Conservation (phyloP, 495 filamentous ascomycete genomes). For the Podospora bellae-mahoneyi region DNA sequence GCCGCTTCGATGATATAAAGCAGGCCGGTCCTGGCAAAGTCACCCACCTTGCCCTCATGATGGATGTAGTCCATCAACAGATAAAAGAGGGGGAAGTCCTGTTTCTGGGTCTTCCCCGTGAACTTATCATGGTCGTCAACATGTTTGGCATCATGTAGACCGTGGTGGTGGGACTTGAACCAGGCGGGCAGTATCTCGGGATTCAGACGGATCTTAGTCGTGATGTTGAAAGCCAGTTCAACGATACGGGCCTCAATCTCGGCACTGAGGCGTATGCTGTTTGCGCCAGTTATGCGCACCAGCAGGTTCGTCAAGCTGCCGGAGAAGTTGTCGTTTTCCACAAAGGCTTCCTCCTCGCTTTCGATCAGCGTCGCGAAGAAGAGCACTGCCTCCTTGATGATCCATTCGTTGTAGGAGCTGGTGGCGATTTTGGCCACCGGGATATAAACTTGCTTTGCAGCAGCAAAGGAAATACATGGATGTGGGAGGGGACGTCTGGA, state of each 20-base stretch:
- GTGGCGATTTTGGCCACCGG: slow-evolving; percentile 81
- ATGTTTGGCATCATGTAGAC: slow-evolving; percentile 44
- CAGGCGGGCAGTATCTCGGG: slow-evolving; percentile 81
- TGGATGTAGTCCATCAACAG: slow-evolving; percentile 94
- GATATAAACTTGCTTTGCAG: slow-evolving; percentile 80
- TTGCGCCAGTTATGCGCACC: slow-evolving; percentile 59
- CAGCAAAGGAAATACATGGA: slow-evolving; percentile 79
- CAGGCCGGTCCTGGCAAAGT: slow-evolving; percentile 94
- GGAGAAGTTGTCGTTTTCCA: slow-evolving; percentile 80
- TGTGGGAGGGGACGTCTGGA: slow-evolving; percentile 81
- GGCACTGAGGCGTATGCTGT: slow-evolving; percentile 56
- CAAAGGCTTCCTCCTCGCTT: slow-evolving; percentile 91
- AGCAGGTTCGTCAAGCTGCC: slow-evolving; percentile 78
- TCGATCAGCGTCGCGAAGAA: slow-evolving; percentile 90
- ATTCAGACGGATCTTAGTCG: slow-evolving; percentile 88
- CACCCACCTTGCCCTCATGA: slow-evolving; percentile 84
- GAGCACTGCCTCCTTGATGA: slow-evolving; percentile 75
- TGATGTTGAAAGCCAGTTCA: slow-evolving; percentile 88
- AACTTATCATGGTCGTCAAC: slow-evolving; percentile 59
- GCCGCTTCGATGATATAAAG: slow-evolving; percentile 95
- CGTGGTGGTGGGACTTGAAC: slow-evolving; percentile 61
- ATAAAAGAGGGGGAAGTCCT: slow-evolving; percentile 95
- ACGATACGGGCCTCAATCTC: slow-evolving; percentile 82
- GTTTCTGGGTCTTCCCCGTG: slow-evolving; percentile 79
- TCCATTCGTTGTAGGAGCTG: slow-evolving; percentile 69